A percentile compares a stretch with the other conserved stretches of the same genome.
Conservation (phyloP, 228 moss, liverwort and hornwort genomes). For the Sphagnum fallax region DNA sequence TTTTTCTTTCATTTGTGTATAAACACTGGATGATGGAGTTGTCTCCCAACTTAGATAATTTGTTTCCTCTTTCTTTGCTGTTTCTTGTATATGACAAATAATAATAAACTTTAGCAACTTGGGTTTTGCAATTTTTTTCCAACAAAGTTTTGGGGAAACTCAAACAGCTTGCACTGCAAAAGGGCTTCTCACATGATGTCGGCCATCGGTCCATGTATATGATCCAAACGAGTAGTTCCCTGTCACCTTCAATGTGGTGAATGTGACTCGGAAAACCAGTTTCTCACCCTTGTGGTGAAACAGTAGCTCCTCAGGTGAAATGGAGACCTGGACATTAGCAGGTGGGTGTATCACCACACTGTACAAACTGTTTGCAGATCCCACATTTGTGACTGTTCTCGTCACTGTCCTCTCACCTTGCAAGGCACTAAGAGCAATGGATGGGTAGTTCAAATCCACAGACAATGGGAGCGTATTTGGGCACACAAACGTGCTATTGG, state of each 20-base stretch:
- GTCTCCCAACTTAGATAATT: too few species aligned
- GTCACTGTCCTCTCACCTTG: slow-evolving; percentile 12
- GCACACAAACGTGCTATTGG: slow-evolving; percentile 15
- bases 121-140: too few species aligned
- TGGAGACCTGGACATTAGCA: slow-evolving; percentile 22
- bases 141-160: too few species aligned
- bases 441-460: slow-evolving; percentile 50
- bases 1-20: too few species aligned
- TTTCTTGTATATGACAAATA: too few species aligned
- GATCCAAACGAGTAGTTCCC: slow-evolving; percentile 25
- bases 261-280: not conserved
- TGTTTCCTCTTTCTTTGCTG: too few species aligned
- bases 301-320: slow-evolving; percentile 14
- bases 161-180: slow-evolving; percentile 9
- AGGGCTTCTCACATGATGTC: slow-evolving; percentile 34
- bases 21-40: too few species aligned
- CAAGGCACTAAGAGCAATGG: slow-evolving; percentile 27
- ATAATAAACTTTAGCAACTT: too few species aligned
- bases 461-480: slow-evolving; percentile 14
- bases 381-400: slow-evolving; percentile 59
- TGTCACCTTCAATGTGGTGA: not conserved
- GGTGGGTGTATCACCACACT: slow-evolving; percentile 24
- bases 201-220: slow-evolving; percentile 41
- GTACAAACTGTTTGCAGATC: slow-evolving; percentile 28
- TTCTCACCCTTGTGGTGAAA: slow-evolving; percentile 1